Conservation (phyloP, 306 rosid genomes). For the Corylus americana region DNA sequence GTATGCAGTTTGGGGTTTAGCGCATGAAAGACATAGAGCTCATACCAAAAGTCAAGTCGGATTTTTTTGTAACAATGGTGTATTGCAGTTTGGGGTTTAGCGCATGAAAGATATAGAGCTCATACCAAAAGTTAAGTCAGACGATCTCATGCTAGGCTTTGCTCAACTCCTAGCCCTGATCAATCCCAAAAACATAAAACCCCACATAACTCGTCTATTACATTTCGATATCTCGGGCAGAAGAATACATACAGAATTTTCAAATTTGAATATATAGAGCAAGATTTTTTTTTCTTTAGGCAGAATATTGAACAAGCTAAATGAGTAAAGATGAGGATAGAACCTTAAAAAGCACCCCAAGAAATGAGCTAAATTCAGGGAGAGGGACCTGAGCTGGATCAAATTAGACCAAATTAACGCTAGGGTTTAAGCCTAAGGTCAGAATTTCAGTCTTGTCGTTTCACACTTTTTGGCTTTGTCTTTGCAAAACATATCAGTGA, state of each 20-base stretch:
- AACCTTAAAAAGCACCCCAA: not conserved
- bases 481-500: not conserved
- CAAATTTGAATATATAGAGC: not conserved
- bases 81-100: not conserved
- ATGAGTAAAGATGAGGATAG: not conserved
- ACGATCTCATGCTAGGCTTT: not conserved
- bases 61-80: too few species aligned
- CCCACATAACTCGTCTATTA: not conserved
- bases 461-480: not conserved
- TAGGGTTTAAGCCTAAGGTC: not conserved
- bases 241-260: not conserved
- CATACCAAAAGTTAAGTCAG: not conserved
- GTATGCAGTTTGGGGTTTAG: not conserved
- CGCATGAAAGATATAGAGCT: too few species aligned
- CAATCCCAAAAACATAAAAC: not conserved
- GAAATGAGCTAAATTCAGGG: not conserved
- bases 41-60: not conserved
- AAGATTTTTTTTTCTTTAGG: not conserved
- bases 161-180: not conserved
- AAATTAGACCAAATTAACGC: not conserved
- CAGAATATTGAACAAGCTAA: constrained; percentile 1
- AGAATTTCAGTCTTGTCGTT: not conserved
- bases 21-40: too few species aligned
- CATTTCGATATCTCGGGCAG: not conserved
- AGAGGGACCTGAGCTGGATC: not conserved